phyloP scores from a whole-genome alignment of 768 basidiomycete genomes.

The Lactarius vividus region DNA sequence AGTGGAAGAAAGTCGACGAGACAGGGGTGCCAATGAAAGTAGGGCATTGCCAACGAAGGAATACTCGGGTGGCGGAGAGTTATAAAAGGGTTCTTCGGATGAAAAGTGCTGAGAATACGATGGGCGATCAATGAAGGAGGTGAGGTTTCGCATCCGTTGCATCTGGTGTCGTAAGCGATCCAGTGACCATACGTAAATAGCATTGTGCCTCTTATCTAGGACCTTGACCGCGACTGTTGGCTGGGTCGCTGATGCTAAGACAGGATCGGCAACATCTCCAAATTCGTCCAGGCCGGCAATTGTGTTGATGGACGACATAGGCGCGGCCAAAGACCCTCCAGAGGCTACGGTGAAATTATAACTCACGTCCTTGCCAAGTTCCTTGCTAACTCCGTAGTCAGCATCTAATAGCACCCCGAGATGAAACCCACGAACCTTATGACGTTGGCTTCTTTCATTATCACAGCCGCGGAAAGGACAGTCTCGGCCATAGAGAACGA shows the following conservation, averaged over 20 bases:
- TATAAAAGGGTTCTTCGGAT: conserved; percentile 89
- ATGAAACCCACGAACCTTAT: conserved; percentile 58
- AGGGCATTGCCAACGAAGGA: conserved; percentile 91
- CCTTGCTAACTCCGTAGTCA: conserved; percentile 53
- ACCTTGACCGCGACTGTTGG: conserved; percentile 90
- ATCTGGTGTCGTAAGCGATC: conserved; percentile 86
- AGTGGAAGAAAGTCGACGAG: conserved; percentile 68
- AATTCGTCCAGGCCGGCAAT: conserved; percentile 88
- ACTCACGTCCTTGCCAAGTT: conserved; percentile 79
- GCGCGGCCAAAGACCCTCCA: conserved; percentile 72
- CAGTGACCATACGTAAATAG: conserved; percentile 89
- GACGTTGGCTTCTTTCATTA: conserved; percentile 92
- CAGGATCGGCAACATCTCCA: conserved; percentile 87
- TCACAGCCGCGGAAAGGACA: conserved; percentile 77
- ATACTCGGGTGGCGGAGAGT: conserved; percentile 81
- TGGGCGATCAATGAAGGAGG: conserved; percentile 86
- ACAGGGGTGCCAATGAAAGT: conserved; percentile 78
- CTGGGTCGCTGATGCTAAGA: conserved; percentile 67
- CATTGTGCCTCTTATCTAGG: conserved; percentile 80
- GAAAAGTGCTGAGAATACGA: conserved; percentile 94
- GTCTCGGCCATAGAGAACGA: conserved; percentile 92
- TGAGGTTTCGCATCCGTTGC: conserved; percentile 90
- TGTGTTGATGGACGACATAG: conserved; percentile 79
- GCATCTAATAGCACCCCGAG: conserved; percentile 14
- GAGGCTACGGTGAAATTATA: conserved; percentile 95